These are phyloP conservation scores for Phlegmacium glaucopus DNA, from an alignment of 768 basidiomycete genomes.

Conservation along the genomic window DNA sequence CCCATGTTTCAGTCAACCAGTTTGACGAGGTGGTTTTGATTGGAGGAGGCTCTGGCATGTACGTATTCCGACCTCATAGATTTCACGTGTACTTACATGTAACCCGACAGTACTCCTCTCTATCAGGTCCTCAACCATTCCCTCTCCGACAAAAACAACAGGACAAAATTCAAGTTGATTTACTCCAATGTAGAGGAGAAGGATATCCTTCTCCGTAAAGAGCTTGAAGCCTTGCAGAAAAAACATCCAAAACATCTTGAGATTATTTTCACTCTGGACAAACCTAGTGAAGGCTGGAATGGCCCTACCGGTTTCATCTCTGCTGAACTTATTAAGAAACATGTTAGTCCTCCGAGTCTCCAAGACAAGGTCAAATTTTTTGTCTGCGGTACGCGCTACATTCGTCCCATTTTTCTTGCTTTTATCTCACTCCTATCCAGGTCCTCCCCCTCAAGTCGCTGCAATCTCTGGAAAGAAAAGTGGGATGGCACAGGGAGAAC, in stretches of 20 bases:
- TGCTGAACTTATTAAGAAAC: slow-evolving; percentile 66
- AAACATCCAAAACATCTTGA: slow-evolving; percentile 71
- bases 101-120: slow-evolving; percentile 61
- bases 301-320: slow-evolving; percentile 78
- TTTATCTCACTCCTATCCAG: slow-evolving; percentile 25
- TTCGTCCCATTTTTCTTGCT: slow-evolving; percentile 1
- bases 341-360: slow-evolving; percentile 60
- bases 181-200: slow-evolving; percentile 88
- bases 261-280: slow-evolving; percentile 85
- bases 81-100: background rate
- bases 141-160: slow-evolving; percentile 69
- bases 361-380: slow-evolving; percentile 85
- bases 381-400: slow-evolving; percentile 66
- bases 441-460: slow-evolving; percentile 87
- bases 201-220: slow-evolving; percentile 85
- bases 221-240: slow-evolving; percentile 67
- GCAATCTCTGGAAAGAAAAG: slow-evolving; percentile 87
- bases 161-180: slow-evolving; percentile 91
- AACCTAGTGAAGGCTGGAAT: slow-evolving; percentile 53
- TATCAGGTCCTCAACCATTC: slow-evolving; percentile 81
- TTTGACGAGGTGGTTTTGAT: slow-evolving; percentile 86
- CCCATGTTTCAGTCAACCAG: slow-evolving; percentile 58
- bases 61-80: slow-evolving; percentile 17
- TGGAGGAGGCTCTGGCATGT: slow-evolving; percentile 94
- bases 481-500: slow-evolving; percentile 80